A percentile compares a stretch with the other conserved stretches of the same genome.
Evolutionary conservation across 495 filamentous ascomycete species (phyloP).

Genomic region (Monascus purpureus): DNA sequence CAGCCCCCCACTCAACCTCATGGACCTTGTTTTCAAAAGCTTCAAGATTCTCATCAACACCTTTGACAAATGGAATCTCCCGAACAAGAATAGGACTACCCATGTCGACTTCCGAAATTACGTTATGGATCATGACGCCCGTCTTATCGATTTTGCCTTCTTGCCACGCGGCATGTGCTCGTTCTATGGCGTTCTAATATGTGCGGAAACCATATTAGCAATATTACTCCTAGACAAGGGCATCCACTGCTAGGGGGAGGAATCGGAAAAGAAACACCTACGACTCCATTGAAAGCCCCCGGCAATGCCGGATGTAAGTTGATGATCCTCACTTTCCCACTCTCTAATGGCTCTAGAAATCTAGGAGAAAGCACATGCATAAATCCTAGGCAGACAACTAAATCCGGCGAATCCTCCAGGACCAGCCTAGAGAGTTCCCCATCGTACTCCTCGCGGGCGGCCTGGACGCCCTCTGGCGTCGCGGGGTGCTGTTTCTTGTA

Average conservation of each 20-base stretch:
- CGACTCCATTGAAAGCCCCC: constrained; percentile 61
- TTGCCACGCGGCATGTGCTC: constrained; percentile 63
- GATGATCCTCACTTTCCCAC: constrained; percentile 51
- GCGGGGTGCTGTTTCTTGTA: constrained; percentile 40
- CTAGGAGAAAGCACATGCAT: constrained; percentile 45
- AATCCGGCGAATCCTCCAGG: constrained; percentile 49
- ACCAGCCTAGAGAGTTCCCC: constrained; percentile 63
- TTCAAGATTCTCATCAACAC: constrained; percentile 45
- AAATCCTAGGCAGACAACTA: constrained; percentile 48
- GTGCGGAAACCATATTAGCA: no score
- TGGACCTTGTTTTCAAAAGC: constrained; percentile 60
- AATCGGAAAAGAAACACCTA: no score
- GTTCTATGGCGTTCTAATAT: constrained; percentile 50
- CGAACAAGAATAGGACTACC: constrained; percentile 58
- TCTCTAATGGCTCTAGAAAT: constrained; percentile 53
- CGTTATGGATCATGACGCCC: constrained; percentile 88
- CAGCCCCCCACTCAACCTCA: constrained; percentile 50
- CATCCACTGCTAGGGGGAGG: no score
- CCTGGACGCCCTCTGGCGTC: constrained; percentile 28
- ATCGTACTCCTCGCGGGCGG: constrained; percentile 60
- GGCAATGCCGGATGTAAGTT: constrained; percentile 79
- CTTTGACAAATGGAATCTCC: constrained; percentile 56
- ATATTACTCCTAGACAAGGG: no score
- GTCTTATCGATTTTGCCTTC: constrained; percentile 61
- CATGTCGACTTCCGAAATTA: constrained; percentile 73